These are phyloP conservation scores for Trichophyton simii DNA, from an alignment of 2,329 filamentous ascomycete species.

Conservation along the genomic window DNA sequence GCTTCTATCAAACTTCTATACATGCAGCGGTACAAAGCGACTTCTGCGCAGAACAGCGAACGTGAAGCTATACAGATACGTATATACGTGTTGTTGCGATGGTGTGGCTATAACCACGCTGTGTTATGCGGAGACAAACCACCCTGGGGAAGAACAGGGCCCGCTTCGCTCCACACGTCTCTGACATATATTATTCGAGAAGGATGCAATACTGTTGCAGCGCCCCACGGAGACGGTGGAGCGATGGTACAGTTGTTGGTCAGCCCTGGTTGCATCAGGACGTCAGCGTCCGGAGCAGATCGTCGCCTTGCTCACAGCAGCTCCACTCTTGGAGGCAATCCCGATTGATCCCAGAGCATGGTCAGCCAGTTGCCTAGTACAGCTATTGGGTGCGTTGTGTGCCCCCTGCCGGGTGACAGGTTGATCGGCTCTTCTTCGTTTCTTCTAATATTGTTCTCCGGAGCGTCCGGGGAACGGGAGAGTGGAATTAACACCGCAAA, in stretches of 20 bases:
- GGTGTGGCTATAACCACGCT: neutral
- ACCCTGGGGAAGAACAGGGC: neutral
- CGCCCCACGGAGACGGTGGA: slow-evolving; percentile 1
- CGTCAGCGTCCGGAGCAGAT: slow-evolving; percentile 1
- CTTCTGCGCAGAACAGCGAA: too few relatives aligned
- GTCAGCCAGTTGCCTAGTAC: neutral
- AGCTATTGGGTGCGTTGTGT: neutral
- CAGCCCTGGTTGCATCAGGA: neutral
- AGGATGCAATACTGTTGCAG: neutral
- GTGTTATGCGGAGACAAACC: neutral
- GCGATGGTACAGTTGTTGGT: neutral
- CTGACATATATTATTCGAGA: neutral
- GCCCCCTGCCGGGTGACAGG: neutral
- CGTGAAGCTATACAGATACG: neutral
- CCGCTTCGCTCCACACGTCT: neutral
- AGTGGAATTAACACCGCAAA: neutral
- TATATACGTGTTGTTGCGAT: neutral
- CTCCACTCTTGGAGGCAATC: neutral
- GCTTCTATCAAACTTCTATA: neutral
- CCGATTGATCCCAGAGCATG: neutral
- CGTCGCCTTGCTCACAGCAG: neutral
- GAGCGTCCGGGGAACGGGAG: neutral
- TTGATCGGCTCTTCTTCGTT: neutral
- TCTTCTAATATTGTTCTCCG: neutral
- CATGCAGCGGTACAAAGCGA: neutral